phyloP scores from a whole-genome alignment of 192 early-diverging fungal species.

The Chytriomyces hyalinus region DNA sequence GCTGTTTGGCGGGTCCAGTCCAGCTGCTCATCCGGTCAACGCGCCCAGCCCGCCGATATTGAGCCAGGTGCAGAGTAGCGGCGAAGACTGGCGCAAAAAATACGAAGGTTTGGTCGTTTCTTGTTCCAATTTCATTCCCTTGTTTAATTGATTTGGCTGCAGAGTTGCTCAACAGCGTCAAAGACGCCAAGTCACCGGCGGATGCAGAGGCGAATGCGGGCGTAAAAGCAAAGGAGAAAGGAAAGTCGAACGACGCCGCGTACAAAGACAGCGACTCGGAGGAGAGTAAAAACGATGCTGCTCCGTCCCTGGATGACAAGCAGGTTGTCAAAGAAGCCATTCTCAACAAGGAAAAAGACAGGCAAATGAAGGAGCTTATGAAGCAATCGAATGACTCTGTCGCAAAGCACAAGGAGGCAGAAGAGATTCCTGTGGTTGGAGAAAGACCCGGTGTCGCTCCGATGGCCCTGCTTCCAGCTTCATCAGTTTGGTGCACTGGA shows the following conservation, averaged over 20 bases:
- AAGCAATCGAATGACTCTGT: slow-evolving; percentile 32
- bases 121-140: slow-evolving; percentile 1
- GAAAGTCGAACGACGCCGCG: background rate
- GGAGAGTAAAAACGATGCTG: background rate
- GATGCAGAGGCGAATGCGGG: background rate
- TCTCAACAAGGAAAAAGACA: slow-evolving; percentile 14
- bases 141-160: background rate
- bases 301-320: slow-evolving; percentile 7
- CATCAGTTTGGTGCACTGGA: slow-evolving; percentile 53
- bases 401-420: slow-evolving; percentile 26
- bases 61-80: background rate
- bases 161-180: background rate
- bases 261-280: slow-evolving; percentile 4
- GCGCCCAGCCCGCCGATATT: background rate
- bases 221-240: background rate
- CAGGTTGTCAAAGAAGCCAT: background rate
- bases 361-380: slow-evolving; percentile 33
- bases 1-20: background rate
- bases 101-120: slow-evolving; percentile 14
- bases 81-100: slow-evolving; percentile 23
- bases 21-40: background rate
- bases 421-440: slow-evolving; percentile 10
- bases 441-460: slow-evolving; percentile 10
- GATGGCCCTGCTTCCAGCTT: slow-evolving; percentile 39
- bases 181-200: background rate